A percentile compares a stretch with the other conserved stretches of the same genome.
These are phyloP conservation scores for Kingdonia uniflora DNA, from an alignment of 164 flowering plant species.

Conservation along the genomic window DNA sequence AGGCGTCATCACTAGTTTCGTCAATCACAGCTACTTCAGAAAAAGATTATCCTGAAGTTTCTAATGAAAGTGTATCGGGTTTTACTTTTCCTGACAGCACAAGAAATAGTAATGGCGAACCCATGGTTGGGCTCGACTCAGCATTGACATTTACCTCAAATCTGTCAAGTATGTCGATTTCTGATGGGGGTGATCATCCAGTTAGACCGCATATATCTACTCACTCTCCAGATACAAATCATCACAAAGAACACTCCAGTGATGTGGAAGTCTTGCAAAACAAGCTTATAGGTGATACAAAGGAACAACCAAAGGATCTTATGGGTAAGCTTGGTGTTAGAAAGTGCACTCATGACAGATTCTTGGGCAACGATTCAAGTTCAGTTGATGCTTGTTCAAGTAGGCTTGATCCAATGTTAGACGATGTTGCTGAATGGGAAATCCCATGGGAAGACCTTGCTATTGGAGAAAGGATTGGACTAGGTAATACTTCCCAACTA, in stretches of 20 bases:
- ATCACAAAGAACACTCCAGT: conserved; percentile 13
- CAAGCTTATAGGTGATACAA: conserved; percentile 10
- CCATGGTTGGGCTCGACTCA: conserved; percentile 14
- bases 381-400: conserved; percentile 24
- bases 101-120: conserved; percentile 11
- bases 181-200: conserved; percentile 14
- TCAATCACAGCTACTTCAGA: conserved; percentile 31
- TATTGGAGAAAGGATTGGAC: conserved; percentile 93
- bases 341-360: conserved; percentile 32
- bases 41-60: conserved; percentile 21
- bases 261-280: conserved; percentile 21
- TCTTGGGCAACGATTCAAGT: conserved; percentile 25
- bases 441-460: conserved; percentile 93
- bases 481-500: conserved; percentile 44
- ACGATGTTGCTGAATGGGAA: conserved; percentile 79
- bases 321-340: conserved; percentile 23
- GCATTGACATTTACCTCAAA: conserved; percentile 7
- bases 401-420: conserved; percentile 55
- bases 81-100: conserved; percentile 12
- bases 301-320: conserved; percentile 20
- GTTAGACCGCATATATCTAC: conserved; percentile 3
- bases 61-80: conserved; percentile 13
- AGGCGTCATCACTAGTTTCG: too few relatives aligned
- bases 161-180: conserved; percentile 16
- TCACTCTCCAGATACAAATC: conserved; percentile 12